A percentile compares a stretch with the other conserved stretches of the same genome.
Conservation (phyloP, 495 filamentous ascomycete genomes). For the Hypoxylon lienhwacheense region DNA sequence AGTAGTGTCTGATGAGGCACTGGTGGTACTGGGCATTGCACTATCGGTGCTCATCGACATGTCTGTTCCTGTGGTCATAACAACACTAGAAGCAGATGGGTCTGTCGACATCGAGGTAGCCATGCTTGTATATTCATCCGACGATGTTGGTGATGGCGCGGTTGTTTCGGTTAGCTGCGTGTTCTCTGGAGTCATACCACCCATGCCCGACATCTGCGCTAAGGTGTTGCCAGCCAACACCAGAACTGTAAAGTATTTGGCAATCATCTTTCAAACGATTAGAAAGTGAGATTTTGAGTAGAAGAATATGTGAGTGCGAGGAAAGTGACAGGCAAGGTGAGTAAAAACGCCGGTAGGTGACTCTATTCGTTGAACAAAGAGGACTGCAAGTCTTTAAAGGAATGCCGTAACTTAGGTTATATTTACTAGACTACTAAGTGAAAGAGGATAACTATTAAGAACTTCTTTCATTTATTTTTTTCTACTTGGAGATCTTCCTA, state of each 20-base stretch:
- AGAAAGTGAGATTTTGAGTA: neutral
- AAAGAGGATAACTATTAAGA: slow-evolving; percentile 1
- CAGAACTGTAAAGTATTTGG: slow-evolving; percentile 21
- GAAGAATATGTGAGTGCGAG: neutral
- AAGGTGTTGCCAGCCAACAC: slow-evolving; percentile 21
- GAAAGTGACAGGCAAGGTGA: neutral
- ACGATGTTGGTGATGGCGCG: neutral
- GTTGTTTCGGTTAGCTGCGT: too few species aligned
- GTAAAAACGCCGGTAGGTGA: slow-evolving; percentile 5
- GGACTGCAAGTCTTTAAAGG: slow-evolving; percentile 17
- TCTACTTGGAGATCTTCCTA: neutral
- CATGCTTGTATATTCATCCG: neutral
- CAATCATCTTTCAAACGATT: slow-evolving; percentile 14
- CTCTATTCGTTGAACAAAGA: slow-evolving; percentile 13
- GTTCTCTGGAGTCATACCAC: slow-evolving; percentile 5
- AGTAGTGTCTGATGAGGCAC: slow-evolving; percentile 9
- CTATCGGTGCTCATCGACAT: slow-evolving; percentile 23
- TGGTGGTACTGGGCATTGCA: slow-evolving; percentile 14
- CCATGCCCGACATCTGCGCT: slow-evolving; percentile 24
- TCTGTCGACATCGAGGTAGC: slow-evolving; percentile 4
- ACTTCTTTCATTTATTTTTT: slow-evolving; percentile 15
- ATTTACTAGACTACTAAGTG: too few species aligned
- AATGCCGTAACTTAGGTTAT: slow-evolving; percentile 11
- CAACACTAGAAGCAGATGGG: slow-evolving; percentile 13
- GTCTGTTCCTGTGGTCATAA: slow-evolving; percentile 7